Base-by-base conservation (phyloP, 305 asterid genomes). In the Solanum hybrid region DNA sequence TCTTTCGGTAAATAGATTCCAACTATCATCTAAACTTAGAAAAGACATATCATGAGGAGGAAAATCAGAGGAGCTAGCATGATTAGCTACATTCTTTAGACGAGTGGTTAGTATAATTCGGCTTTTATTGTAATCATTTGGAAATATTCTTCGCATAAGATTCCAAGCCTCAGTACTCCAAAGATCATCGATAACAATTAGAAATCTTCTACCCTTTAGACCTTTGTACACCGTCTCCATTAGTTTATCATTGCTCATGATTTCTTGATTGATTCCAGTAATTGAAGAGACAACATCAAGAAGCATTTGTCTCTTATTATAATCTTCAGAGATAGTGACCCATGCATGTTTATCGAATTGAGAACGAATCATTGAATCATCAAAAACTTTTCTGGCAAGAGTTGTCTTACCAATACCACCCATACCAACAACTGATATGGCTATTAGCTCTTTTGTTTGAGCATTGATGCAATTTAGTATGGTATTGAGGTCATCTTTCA, bases 1-100 rank as follows among this genome's bases (percentile, higher is more conserved):
- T 89, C 85, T 89, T 73, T 29, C 27, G 35, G 38, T 31, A 12
- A 92, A 60, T 82, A 92, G 77, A 66, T 86, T 89, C 92, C 93
- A 92, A n/a, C 92, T 89, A 91, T 69, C 75, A 69, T 69, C 75
- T 69, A 69, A 69, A 69, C 75, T 69, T 24, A 69, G 75, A 69
- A 69, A 89, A 12, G 78, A 88, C 89, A 92, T 78, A 22, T 35
- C 56, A 40, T 89, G 91, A 4, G 91, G 87, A 26, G 88, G 85
- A 12, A 26, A 20, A 26, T 71, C 46, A 5, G 89, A 1, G 35
- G 36, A 73, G 79, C 79, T 73, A 29, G 79, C 36, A 73, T 73
- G 1, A 29, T 73, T 1, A 24, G 76, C 32, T 0, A 73, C n/a
- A 73, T 2, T 29, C 1, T 73, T 29, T 0, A 13, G 79, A 73